These are phyloP conservation scores for Starmerella potacharoeniae DNA, from an alignment of 805 yeast genomes.

Conservation along the genomic window DNA sequence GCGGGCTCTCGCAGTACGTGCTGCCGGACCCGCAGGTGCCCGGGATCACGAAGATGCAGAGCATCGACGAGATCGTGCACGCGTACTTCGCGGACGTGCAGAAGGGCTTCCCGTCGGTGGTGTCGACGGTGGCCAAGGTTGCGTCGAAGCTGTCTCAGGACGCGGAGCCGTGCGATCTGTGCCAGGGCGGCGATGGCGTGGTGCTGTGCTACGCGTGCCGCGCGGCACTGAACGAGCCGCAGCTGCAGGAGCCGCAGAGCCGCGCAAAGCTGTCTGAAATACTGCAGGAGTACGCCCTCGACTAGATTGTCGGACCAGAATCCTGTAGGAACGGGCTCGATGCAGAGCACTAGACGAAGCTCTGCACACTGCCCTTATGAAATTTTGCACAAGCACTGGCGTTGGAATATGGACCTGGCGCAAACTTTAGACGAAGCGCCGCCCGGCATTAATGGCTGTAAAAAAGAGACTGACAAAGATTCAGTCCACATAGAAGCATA, in stretches of 20 bases:
- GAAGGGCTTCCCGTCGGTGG: constrained; percentile 72
- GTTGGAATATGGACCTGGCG: too few species aligned
- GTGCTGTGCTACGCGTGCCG: constrained; percentile 23
- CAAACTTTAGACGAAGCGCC: too few species aligned
- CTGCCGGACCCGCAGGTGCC: constrained; percentile 23
- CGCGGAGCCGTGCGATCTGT: constrained; percentile 20
- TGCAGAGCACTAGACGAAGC: too few species aligned
- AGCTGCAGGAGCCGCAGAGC: neutral
- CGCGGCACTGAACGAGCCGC: constrained; percentile 3
- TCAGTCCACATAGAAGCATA: too few species aligned
- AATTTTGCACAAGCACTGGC: too few species aligned
- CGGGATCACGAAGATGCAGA: constrained; percentile 54
- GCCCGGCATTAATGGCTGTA: too few species aligned
- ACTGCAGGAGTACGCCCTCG: neutral
- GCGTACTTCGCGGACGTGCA: constrained; percentile 65
- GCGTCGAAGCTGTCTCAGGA: constrained; percentile 53
- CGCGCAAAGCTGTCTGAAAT: constrained; percentile 1
- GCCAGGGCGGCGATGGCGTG: constrained; percentile 6
- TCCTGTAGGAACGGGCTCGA: too few species aligned
- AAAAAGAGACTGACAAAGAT: too few species aligned
- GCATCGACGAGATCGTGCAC: constrained; percentile 67
- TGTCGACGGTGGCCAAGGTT: constrained; percentile 83
- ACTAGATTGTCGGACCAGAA: neutral
- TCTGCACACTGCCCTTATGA: too few species aligned
- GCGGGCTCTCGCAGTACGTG: constrained; percentile 31